A percentile compares a stretch with the other conserved stretches of the same genome.
phyloP scores from a whole-genome alignment of 768 basidiomycete species.

The Mycena latifolia region DNA sequence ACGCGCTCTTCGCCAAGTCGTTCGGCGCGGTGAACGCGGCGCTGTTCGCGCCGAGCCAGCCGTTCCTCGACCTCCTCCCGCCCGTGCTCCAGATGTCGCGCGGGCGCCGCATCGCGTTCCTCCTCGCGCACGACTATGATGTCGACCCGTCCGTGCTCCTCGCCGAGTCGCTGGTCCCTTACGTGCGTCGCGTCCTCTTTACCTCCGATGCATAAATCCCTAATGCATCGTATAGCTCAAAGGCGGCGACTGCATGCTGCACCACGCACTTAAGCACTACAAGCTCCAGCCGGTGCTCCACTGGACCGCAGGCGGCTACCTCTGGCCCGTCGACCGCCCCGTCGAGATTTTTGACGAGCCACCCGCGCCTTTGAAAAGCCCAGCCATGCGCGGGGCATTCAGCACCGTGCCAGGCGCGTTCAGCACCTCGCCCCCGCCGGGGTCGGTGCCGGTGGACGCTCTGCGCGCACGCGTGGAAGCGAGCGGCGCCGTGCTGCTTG shows the following conservation, averaged over 20 bases:
- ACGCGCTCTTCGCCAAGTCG: conserved; percentile 76
- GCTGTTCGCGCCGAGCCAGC: conserved; percentile 79
- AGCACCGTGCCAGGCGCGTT: conserved; percentile 29
- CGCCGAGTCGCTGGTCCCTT: conserved; percentile 78
- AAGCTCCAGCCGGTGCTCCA: conserved; percentile 81
- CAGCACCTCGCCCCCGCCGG: conserved; percentile 47
- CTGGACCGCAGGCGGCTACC: conserved; percentile 86
- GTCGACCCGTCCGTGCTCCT: conserved; percentile 77
- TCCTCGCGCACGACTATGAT: conserved; percentile 75
- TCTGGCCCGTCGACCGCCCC: conserved; percentile 81
- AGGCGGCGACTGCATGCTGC: conserved; percentile 80
- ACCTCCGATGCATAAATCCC: too few relatives aligned
- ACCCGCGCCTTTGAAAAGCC: conserved; percentile 32
- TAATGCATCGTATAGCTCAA: conserved; percentile 64
- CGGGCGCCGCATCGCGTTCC: conserved; percentile 80
- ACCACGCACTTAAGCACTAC: conserved; percentile 82
- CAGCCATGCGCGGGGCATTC: conserved; percentile 56
- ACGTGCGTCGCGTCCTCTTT: conserved; percentile 52
- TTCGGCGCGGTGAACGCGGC: conserved; percentile 77
- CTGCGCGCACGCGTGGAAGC: conserved; percentile 71
- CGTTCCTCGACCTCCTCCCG: conserved; percentile 77
- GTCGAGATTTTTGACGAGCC: conserved; percentile 72
- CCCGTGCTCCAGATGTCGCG: conserved; percentile 80
- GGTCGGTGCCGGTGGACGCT: conserved; percentile 40
- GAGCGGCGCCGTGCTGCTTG: conserved; percentile 75